Base-by-base conservation (phyloP, 2,329 filamentous ascomycete genomes). In the Didymella keratinophila region DNA sequence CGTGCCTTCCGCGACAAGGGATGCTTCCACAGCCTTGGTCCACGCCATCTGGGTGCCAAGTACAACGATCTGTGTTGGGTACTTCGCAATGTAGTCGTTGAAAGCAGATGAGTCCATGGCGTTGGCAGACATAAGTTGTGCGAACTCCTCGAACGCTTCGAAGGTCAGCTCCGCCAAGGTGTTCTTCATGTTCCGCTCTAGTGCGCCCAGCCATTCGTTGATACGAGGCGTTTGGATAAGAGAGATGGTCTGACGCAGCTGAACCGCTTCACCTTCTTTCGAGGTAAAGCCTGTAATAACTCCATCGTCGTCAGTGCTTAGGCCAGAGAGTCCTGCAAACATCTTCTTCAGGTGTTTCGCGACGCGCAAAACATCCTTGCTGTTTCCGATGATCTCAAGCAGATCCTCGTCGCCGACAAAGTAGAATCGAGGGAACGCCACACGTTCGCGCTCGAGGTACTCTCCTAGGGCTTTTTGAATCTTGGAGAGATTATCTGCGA, bases 341-440 rank as follows among this genome's bases (percentile, higher is more conserved):
- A 99, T 99, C 83, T 99, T 99, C 77, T 96, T 94, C 82, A 99
- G 93, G 81, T 99, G 96, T 77, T 99, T 99, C 39, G 95, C 92
- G 66, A 99, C 96, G 53, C 95, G 93, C 60, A 95, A 81, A 10
- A 94, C 97, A 72, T 99, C 95, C 72, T 97, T 97, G 80, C 94
- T 98, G 78, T 99, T 99, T 74, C 95, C 95, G 65, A 99, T 99
- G 80, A 99, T 99, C 78, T 99, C 95, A 23, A 99, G 84, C 56
- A 99, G 82, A 78, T 99, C 95, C 74, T 99, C 96, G 71, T 99
- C 96, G 76, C 95, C 95, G 56, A 99, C 96, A 70, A 99, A 99
- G 81, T 99, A 99, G 82, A 99, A 99, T 58, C 95, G 89, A 43
- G 95, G 95, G 81, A 99, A 99, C 0, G 94, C 96, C 0, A 98